Base-by-base conservation (phyloP, 495 filamentous ascomycete genomes). In the Talaromyces thailandensis region DNA sequence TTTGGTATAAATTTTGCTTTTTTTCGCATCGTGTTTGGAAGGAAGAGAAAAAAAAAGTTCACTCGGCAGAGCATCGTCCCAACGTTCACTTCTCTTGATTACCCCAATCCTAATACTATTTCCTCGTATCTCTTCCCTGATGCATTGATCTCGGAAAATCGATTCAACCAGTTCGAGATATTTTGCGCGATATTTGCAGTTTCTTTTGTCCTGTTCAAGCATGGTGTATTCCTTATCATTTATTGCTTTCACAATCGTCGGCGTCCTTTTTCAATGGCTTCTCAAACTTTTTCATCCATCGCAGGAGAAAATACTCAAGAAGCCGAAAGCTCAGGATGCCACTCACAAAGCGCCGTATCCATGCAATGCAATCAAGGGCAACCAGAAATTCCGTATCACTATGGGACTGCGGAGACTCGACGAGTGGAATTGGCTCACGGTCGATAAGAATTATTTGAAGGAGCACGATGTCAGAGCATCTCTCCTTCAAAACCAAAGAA, bases 361-460 rank as follows among this genome's bases (percentile, higher is more conserved):
- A 43, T 73, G 75, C 25, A 72, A 76, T 56, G 76, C 77, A 29
- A 80, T 80, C 65, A 72, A 68, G 52, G 77, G 76, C n/a, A 65
- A 74, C 56, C 73, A 75, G 35, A 67, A 74, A 64, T 80, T 79
- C 62, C 70, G 75, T 26, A 74, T 83, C 59, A 79, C 79, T 65
- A 83, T 84, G 82, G 82, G 83, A 40, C 72, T 86, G 21, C 76
- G 76, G 61, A 79, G 75, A 63, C 68, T 84, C 29, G 81, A 83
- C 48, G 62, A 66, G 18, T 67, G 71, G 48, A 82, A 83, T 51
- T 86, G 82, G 83, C 73, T 86, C 31, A 81, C 77, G 1, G 63
- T 84, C 35, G 82, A 84, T 66, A 73, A 79, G 50, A 74, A 76
- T 61, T 84, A 84, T 58, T 71, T 74, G 65, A 72, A 74, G 28